These are phyloP conservation scores for Salix udensis DNA, from an alignment of 345 rosid species.

Conservation along the genomic window DNA sequence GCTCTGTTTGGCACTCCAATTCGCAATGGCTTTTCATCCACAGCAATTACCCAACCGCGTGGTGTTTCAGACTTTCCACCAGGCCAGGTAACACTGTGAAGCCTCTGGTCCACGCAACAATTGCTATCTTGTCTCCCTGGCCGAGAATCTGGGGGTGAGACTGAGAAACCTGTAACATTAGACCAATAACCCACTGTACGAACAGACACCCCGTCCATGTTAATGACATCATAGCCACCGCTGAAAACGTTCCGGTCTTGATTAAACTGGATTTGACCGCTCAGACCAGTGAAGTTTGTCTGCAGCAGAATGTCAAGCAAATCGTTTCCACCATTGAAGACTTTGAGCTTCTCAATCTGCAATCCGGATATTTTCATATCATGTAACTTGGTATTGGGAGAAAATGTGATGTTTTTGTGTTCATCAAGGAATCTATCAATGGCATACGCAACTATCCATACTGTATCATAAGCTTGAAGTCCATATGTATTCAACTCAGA, in stretches of 20 bases:
- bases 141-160: constrained; percentile 43
- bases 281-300: constrained; percentile 68
- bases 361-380: constrained; percentile 24
- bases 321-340: constrained; percentile 53
- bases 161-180: constrained; percentile 43
- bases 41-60: constrained; percentile 83
- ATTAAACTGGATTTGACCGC: constrained; percentile 58
- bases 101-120: constrained; percentile 43
- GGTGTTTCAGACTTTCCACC: constrained; percentile 63
- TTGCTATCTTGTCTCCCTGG: constrained; percentile 17
- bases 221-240: constrained; percentile 70
- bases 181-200: constrained; percentile 75
- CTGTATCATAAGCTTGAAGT: constrained; percentile 77
- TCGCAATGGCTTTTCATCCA: constrained; percentile 54
- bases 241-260: constrained; percentile 42
- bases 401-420: constrained; percentile 52
- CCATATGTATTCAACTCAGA: constrained; percentile 58
- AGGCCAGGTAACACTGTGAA: constrained; percentile 67
- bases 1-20: constrained; percentile 76
- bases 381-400: constrained; percentile 36
- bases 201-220: constrained; percentile 40
- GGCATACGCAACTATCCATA: constrained; percentile 70
- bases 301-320: constrained; percentile 48
- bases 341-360: constrained; percentile 47
- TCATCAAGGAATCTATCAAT: constrained; percentile 49